Percentiles rank a stretch among this genome's conserved stretches.
Evolutionary conservation across 1,284 basidiomycete species (phyloP).

Genomic region (Macrocystidia cucumis): DNA sequence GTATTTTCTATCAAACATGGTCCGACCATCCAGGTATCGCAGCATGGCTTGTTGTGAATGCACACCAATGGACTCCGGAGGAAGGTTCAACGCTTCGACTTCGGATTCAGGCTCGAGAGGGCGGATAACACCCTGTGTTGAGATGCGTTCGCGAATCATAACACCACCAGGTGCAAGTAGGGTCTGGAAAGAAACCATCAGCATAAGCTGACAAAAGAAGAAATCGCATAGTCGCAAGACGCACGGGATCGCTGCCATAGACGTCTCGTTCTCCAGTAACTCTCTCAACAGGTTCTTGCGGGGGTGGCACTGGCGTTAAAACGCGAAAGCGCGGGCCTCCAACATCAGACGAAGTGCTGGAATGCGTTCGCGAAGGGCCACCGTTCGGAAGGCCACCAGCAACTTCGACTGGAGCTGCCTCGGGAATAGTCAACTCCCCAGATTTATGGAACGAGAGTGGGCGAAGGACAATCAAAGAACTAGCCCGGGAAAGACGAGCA

Average conservation of each 20-base stretch:
- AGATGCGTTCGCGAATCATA: conserved; percentile 86
- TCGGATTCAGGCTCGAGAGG: conserved; percentile 69
- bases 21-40: conserved; percentile 56
- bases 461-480: conserved; percentile 2
- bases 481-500: not conserved
- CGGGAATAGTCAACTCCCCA: too few species aligned
- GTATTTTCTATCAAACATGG: conserved; percentile 58
- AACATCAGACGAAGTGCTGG: conserved; percentile 29
- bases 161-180: too few species aligned
- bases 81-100: conserved; percentile 59
- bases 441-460: too few species aligned
- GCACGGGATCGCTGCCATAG: conserved; percentile 45
- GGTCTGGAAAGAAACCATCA: too few species aligned
- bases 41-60: conserved; percentile 57
- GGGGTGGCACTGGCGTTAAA: conserved; percentile 11
- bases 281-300: conserved; percentile 22
- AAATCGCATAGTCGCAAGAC: too few species aligned
- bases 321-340: conserved; percentile 38
- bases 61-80: conserved; percentile 58
- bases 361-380: conserved; percentile 6
- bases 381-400: conserved; percentile 3
- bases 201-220: too few species aligned
- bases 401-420: too few species aligned
- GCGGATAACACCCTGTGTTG: conserved; percentile 69
- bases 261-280: conserved; percentile 60